Percentiles rank a stretch among this genome's conserved stretches.
These are phyloP conservation scores for Podila clonocystis DNA, from an alignment of 192 early-diverging fungal genomes.

Conservation along the genomic window DNA sequence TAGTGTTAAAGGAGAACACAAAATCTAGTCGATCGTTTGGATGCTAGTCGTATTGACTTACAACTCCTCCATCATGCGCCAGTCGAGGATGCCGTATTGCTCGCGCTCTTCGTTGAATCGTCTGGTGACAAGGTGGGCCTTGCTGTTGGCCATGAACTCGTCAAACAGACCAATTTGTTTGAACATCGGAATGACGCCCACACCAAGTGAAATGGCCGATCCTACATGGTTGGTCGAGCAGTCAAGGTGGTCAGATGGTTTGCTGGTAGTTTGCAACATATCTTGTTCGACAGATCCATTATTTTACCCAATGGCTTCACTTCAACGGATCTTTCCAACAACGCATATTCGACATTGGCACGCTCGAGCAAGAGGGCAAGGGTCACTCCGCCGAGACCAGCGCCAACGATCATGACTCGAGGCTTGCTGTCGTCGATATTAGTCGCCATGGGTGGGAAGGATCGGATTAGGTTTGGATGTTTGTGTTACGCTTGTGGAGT, in stretches of 20 bases:
- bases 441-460: background rate
- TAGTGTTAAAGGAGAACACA: background rate
- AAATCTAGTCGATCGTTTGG: background rate
- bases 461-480: background rate
- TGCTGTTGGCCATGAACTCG: constrained; percentile 1
- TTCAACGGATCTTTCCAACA: background rate
- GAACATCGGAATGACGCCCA: background rate
- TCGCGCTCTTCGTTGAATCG: background rate
- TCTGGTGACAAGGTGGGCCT: background rate
- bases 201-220: background rate
- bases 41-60: background rate
- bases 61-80: background rate
- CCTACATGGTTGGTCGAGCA: background rate
- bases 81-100: background rate
- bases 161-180: background rate
- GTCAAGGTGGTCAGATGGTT: background rate
- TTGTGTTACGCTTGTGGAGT: background rate
- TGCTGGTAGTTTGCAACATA: background rate
- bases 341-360: background rate
- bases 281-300: background rate
- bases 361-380: constrained; percentile 1
- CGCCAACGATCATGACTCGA: constrained; percentile 3
- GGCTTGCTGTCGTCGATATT: background rate
- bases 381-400: background rate
- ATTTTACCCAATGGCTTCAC: constrained; percentile 2